Percentiles rank a stretch among this genome's conserved stretches.
Conservation (phyloP, 2,329 filamentous ascomycete genomes). For the Trichophyton schoenleinii region DNA sequence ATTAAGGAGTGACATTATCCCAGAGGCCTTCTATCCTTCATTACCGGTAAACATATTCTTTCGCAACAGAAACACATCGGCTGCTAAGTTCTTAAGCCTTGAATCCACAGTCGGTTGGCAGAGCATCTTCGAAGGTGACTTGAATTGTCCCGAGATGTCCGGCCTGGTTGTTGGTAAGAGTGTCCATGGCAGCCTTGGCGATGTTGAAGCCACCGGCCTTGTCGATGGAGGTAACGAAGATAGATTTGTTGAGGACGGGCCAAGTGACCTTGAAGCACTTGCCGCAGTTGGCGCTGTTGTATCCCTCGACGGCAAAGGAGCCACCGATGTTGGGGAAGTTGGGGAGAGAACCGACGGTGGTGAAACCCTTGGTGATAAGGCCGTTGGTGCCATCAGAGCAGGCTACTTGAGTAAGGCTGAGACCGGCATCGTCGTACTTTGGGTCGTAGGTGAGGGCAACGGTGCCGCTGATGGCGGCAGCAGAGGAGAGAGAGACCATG, state of each 20-base stretch:
- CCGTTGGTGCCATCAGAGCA: conserved; percentile 29
- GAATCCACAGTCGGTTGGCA: neutral
- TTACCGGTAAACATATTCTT: neutral
- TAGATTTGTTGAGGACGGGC: conserved; percentile 29
- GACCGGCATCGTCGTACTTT: conserved; percentile 51
- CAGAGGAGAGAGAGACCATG: conserved; percentile 16
- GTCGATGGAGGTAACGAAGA: conserved; percentile 41
- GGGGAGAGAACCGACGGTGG: conserved; percentile 34
- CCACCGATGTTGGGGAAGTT: conserved; percentile 40
- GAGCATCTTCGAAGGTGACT: conserved; percentile 7
- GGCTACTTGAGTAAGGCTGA: conserved; percentile 43
- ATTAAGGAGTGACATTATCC: neutral
- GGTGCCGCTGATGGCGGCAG: conserved; percentile 12
- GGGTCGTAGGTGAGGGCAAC: conserved; percentile 56
- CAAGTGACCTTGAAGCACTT: conserved; percentile 42
- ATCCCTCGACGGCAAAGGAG: conserved; percentile 35
- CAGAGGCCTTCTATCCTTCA: neutral
- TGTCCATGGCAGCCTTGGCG: conserved; percentile 37
- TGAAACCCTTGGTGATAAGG: conserved; percentile 22
- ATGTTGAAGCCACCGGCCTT: conserved; percentile 37
- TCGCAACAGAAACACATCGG: neutral
- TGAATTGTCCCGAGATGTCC: conserved; percentile 25
- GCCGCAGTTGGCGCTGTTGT: conserved; percentile 39
- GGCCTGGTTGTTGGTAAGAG: conserved; percentile 37
- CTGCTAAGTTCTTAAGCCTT: neutral